These are phyloP conservation scores for Arabidopsis arenosa DNA, from an alignment of 345 rosid genomes.

Conservation along the genomic window DNA sequence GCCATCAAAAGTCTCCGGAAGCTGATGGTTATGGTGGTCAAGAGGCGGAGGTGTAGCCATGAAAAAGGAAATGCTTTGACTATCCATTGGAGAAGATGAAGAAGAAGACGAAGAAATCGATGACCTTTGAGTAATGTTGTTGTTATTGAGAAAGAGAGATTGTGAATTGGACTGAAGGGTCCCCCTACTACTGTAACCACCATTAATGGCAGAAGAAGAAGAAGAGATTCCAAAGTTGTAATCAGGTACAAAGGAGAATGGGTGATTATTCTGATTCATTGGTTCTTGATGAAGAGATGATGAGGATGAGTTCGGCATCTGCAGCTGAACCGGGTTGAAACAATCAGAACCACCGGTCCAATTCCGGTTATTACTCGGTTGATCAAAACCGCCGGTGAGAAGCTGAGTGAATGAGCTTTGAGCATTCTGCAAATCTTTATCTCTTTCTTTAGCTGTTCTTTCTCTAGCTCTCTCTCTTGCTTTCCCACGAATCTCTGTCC, in stretches of 20 bases:
- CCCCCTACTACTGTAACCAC: conserved; percentile 95
- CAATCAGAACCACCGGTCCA: conserved; percentile 61
- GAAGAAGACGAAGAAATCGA: conserved; percentile 46
- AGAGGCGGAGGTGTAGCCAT: conserved; percentile 60
- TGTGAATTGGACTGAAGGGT: conserved; percentile 99
- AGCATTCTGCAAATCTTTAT: conserved; percentile 54
- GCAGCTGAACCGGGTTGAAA: conserved; percentile 52
- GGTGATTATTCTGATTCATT: conserved; percentile 37
- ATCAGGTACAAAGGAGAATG: conserved; percentile 74
- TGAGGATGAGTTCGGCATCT: conserved; percentile 50
- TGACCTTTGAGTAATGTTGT: conserved; percentile 67
- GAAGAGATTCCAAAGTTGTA: conserved; percentile 85
- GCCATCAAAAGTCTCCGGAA: conserved; percentile 50
- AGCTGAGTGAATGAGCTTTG: conserved; percentile 84
- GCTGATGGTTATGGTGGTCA: conserved; percentile 68
- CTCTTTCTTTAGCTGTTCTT: conserved; percentile 84
- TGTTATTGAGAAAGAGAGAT: conserved; percentile 41
- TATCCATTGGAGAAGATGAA: conserved; percentile 47
- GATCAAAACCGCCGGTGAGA: conserved; percentile 62
- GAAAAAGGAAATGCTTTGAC: conserved; percentile 72
- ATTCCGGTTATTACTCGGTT: conserved; percentile 51
- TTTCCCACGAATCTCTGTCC: conserved; percentile 70
- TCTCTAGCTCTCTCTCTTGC: conserved; percentile 83
- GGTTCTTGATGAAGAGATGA: conserved; percentile 40
- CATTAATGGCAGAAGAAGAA: conserved; percentile 55